phyloP scores from a whole-genome alignment of 495 filamentous ascomycete species.

The Parathielavia appendiculata region DNA sequence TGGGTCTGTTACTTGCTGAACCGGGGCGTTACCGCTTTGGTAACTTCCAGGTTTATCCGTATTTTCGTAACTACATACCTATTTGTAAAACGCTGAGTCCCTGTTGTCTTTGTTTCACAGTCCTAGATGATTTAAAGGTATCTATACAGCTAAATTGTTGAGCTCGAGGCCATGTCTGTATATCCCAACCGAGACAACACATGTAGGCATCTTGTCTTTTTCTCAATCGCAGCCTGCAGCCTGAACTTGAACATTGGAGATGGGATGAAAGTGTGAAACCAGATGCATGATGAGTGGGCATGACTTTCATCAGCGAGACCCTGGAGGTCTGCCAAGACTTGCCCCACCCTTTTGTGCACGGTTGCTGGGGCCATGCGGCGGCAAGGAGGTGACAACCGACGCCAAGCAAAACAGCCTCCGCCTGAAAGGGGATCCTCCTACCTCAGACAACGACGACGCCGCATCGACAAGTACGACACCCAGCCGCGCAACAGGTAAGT shows the following conservation, averaged over 20 bases:
- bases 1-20: no score
- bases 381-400: not conserved
- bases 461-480: constrained; percentile 13
- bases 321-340: not conserved
- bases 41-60: no score
- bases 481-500: constrained; percentile 16
- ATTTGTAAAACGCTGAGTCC: no score
- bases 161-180: no score
- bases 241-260: not conserved
- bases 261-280: not conserved
- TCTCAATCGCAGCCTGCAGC: not conserved
- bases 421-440: constrained; percentile 14
- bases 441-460: constrained; percentile 15
- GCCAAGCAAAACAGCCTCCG: constrained; percentile 24
- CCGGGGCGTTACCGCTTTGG: no score
- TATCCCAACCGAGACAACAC: no score
- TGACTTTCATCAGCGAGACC: not conserved
- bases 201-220: no score
- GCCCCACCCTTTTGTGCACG: constrained; percentile 18
- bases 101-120: no score
- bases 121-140: no score
- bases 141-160: no score
- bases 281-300: not conserved
- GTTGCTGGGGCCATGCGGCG: constrained; percentile 21
- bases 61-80: no score